Evolutionary conservation across 352 stramenopile genomes (phyloP), one percentile per base, ranked within the genome.

Genomic region (Blastocystis sp.): DNA sequence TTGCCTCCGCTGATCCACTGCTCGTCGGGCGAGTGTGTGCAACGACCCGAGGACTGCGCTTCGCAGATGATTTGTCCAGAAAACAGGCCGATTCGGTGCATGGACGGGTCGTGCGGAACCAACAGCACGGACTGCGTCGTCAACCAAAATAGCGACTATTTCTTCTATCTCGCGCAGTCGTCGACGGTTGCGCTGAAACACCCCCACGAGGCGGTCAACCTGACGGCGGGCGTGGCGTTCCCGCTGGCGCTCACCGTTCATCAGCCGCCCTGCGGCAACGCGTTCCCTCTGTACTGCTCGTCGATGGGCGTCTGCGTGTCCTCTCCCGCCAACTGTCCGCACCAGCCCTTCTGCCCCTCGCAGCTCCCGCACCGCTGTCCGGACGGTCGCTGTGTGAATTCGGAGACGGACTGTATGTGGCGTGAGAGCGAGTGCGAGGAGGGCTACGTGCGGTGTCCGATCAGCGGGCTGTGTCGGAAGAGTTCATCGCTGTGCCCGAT

Each of bases 1-100:
- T 37, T 55, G 29, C 50, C 74, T 29, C 74, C 74, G 4, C 12
- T 85, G 35, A 45, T 85, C n/a, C 74, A 26, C 26, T 85, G 74
- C 26, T 31, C 74, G 26, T 45, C 55, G 33, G 51, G 66, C 3
- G 50, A 66, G 24, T 85, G 74, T 69, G 74, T 85, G 24, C 50
- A 85, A n/a, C 45, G 50, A 21, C 50, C 74, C 41, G 74, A 85
- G 60, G 74, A 85, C 31, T 85, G 74, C 41, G 24, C 60, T 3
- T 33, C 19, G 33, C 50, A 33, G 10, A 69, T 85, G 1, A 69
- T 85, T 4, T 85, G 74, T 85, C 74, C 74, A 10, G 16, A 31
- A 4, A 59, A 69, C 60, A 51, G 55, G 4, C 74, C 74, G 13
- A 24, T 85, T 3, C n/a, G 65, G 1, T 85, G 74, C 16, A 35